These are phyloP conservation scores for Nyssa sinensis DNA, from an alignment of 148 eudicot genomes.

Conservation along the genomic window DNA sequence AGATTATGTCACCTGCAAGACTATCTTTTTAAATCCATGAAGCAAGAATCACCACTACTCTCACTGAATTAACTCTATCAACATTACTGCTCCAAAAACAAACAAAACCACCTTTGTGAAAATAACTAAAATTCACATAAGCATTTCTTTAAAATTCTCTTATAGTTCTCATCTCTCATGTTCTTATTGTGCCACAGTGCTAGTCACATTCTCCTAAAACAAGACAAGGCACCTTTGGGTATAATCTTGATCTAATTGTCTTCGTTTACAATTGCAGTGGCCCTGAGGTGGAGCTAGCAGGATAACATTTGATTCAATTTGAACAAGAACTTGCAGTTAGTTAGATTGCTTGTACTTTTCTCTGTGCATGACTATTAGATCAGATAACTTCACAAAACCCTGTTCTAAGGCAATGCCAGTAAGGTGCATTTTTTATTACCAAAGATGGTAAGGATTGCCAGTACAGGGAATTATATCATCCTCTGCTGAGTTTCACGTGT, in stretches of 20 bases:
- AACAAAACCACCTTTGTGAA: too few species aligned
- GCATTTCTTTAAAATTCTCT: too few species aligned
- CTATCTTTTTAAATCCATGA: background rate
- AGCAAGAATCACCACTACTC: background rate
- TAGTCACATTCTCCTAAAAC: background rate
- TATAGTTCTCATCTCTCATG: background rate
- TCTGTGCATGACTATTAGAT: background rate
- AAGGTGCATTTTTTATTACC: background rate
- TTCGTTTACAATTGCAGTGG: background rate
- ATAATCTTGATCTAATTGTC: background rate
- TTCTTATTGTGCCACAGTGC: background rate
- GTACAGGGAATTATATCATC: too few species aligned
- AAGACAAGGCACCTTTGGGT: background rate
- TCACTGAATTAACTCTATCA: background rate
- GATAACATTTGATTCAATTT: background rate
- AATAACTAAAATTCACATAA: background rate
- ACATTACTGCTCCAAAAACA: background rate
- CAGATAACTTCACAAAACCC: background rate
- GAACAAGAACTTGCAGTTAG: background rate
- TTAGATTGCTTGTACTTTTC: background rate
- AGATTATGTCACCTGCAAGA: background rate
- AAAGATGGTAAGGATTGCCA: too few species aligned
- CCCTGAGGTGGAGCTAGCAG: background rate
- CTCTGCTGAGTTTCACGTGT: too few species aligned
- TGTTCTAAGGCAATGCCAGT: background rate